Percentiles rank a stretch among this genome's conserved stretches.
Conservation (phyloP, 331 rosid genomes). For the Stylosanthes scabra region DNA sequence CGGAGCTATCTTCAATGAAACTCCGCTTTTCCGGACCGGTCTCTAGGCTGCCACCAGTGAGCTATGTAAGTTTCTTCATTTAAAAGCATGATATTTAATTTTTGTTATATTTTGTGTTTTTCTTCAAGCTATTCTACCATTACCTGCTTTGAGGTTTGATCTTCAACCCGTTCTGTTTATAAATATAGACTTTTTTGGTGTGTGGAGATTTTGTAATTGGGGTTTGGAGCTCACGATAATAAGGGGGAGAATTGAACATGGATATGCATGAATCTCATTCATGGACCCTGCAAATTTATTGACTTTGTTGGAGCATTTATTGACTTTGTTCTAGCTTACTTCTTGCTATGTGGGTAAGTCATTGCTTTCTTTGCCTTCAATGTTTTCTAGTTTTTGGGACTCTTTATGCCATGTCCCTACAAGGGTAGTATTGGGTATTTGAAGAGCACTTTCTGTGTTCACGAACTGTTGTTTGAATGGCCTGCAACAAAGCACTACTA, state of each 20-base stretch:
- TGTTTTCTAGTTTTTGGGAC: slow-evolving; percentile 50
- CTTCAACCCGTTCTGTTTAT: slow-evolving; percentile 12
- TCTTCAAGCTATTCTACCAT: slow-evolving; percentile 41
- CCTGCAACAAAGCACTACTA: slow-evolving; percentile 59
- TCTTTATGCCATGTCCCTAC: slow-evolving; percentile 84
- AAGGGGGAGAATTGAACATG: slow-evolving; percentile 52
- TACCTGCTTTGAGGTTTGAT: slow-evolving; percentile 37
- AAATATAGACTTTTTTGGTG: slow-evolving; percentile 1
- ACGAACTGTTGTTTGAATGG: slow-evolving; percentile 59
- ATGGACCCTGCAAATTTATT: slow-evolving; percentile 82
- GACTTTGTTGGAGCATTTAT: slow-evolving; percentile 70
- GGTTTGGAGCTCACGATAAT: slow-evolving; percentile 48
- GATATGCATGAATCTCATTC: slow-evolving; percentile 58
- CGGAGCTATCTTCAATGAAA: too few species aligned
- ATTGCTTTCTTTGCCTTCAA: slow-evolving; percentile 59
- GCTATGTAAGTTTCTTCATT: slow-evolving; percentile 7
- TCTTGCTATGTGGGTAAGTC: slow-evolving; percentile 66
- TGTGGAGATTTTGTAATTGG: slow-evolving; percentile 33
- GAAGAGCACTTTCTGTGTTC: slow-evolving; percentile 60
- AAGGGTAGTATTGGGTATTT: slow-evolving; percentile 67
- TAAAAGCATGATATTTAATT: slow-evolving; percentile 38
- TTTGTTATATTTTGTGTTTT: slow-evolving; percentile 31
- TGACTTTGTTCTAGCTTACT: slow-evolving; percentile 70
- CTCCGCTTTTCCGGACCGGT: too few species aligned
- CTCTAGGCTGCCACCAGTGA: too few species aligned